Evolutionary conservation across 2,329 filamentous ascomycete species (phyloP), one percentile per base, ranked within the genome.

Genomic region (Fusarium robinianum): DNA sequence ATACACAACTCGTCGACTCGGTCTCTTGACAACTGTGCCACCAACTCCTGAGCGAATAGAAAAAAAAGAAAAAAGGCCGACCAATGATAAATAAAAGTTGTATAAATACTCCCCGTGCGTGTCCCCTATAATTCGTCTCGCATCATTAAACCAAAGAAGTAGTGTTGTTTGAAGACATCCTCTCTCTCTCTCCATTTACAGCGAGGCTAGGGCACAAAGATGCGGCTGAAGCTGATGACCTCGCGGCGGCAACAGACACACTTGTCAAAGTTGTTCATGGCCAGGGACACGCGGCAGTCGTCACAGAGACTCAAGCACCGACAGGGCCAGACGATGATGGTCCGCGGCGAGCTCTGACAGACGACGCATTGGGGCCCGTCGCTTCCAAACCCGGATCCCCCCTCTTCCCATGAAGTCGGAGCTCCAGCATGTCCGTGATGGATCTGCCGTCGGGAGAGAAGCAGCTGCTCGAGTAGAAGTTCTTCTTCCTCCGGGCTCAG

Each of bases 181-280:
- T n/a, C n/a, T n/a, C n/a, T n/a, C n/a, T n/a, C n/a, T n/a, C n/a
- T n/a, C n/a, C n/a, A n/a, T n/a, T n/a, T n/a, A n/a, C n/a, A n/a
- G n/a, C n/a, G 7, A 7, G 10, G 14, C 46, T 46, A 63, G 12
- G 94, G 94, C 26, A 97, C 90, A 74, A 88, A 99, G 48, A 99
- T 83, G 58, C 90, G 82, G 56, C 89, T 91, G 68, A 96, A 97
- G 41, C 91, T 94, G 41, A 83, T 81, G 19, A 97, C 90, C 59
- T 94, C 87, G 43, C 89, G 82, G 36, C 94, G 80, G 67, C 94
- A 97, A 62, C 92, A 97, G 25, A 97, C 91, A 65, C 94, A 99
- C 64, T 89, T 95, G 53, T 91, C 89, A 66, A 95, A 97, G 66
- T 97, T 97, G 66, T 96, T 95, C 83, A 95, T 91, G 4, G 94